phyloP scores from a whole-genome alignment of 768 basidiomycete genomes.

The Trametes villosa region DNA sequence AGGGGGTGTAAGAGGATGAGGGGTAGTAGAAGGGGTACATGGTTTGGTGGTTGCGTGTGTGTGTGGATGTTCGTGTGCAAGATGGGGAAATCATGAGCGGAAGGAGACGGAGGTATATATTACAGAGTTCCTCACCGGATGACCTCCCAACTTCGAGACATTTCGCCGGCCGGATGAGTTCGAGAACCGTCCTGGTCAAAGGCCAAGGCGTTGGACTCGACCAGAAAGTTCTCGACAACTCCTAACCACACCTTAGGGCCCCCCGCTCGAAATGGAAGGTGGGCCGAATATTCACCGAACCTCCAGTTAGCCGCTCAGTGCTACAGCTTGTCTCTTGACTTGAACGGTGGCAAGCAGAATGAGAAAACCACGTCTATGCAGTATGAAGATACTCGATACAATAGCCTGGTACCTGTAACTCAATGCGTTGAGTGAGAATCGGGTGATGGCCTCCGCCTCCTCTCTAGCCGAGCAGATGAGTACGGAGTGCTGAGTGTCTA shows the following conservation, averaged over 20 bases:
- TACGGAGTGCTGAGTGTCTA: no score
- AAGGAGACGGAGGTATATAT: neutral
- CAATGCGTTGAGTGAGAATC: no score
- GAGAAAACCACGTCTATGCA: no score
- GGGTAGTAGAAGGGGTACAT: slow-evolving; percentile 21
- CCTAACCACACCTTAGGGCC: slow-evolving; percentile 5
- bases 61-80: neutral
- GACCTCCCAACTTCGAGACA: slow-evolving; percentile 9
- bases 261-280: neutral
- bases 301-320: neutral
- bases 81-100: neutral
- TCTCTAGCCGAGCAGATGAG: no score
- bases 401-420: no score
- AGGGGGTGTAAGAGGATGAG: slow-evolving; percentile 15
- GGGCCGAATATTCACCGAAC: neutral
- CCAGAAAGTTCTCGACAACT: slow-evolving; percentile 13
- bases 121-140: neutral
- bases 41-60: neutral
- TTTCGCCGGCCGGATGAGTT: slow-evolving; percentile 3
- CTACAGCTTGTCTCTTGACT: neutral
- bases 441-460: no score
- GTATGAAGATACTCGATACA: no score
- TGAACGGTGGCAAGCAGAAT: no score
- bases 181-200: slow-evolving; percentile 1
- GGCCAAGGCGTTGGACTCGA: neutral